Evolutionary conservation across 768 basidiomycete genomes (phyloP).

Genomic region (Tricholoma matsutake): DNA sequence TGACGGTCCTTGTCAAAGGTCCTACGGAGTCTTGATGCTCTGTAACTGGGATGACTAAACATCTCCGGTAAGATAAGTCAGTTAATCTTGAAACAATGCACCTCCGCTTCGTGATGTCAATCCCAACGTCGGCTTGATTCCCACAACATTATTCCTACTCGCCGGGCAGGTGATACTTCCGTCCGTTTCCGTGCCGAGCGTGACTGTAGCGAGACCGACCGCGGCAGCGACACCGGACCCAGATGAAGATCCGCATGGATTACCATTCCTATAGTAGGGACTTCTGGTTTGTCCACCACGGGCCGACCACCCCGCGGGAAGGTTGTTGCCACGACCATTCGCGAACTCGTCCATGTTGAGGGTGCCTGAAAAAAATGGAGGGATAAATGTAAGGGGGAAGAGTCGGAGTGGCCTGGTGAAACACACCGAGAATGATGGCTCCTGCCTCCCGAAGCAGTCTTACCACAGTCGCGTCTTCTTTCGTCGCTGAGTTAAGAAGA

Average conservation of each 20-base stretch:
- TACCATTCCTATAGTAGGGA: constrained; percentile 47
- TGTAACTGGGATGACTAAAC: too few relatives aligned
- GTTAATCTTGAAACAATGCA: too few relatives aligned
- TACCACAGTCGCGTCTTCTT: constrained; percentile 24
- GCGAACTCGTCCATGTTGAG: constrained; percentile 55
- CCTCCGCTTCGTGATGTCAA: too few relatives aligned
- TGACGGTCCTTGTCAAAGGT: too few relatives aligned
- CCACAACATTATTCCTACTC: too few relatives aligned
- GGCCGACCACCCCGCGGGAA: constrained; percentile 41
- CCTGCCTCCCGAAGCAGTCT: constrained; percentile 40
- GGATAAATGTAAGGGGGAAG: too few relatives aligned
- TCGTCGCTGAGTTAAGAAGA: too few relatives aligned
- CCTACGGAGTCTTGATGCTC: too few relatives aligned
- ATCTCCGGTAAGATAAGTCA: too few relatives aligned
- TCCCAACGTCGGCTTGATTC: too few relatives aligned
- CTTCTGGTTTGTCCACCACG: constrained; percentile 49
- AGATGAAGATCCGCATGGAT: constrained; percentile 58
- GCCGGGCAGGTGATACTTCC: constrained; percentile 55
- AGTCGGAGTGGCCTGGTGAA: too few relatives aligned
- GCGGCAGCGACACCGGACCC: constrained; percentile 56
- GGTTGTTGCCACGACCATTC: constrained; percentile 36
- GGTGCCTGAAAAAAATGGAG: constrained; percentile 32
- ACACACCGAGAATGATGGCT: constrained; percentile 35
- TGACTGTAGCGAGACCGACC: constrained; percentile 46
- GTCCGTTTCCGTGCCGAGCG: constrained; percentile 49